Evolutionary conservation across 441 rosid genomes (phyloP).

Genomic region (Gossypium gossypioides): DNA sequence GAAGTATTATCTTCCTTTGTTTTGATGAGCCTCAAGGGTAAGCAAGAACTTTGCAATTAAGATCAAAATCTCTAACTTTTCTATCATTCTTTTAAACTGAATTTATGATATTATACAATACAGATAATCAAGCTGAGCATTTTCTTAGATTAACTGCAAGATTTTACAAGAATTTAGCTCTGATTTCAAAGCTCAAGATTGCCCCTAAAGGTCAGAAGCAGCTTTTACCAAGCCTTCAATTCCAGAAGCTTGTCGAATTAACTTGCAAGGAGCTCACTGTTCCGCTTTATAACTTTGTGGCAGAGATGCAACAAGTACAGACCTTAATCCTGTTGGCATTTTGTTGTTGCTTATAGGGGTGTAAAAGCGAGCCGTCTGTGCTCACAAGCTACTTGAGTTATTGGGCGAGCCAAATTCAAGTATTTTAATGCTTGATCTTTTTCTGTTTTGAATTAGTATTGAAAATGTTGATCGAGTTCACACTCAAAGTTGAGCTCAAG

Average conservation of each 20-base stretch:
- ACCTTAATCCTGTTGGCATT: background rate
- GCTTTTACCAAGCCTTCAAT: slow-evolving; percentile 47
- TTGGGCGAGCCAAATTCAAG: background rate
- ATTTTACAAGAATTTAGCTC: slow-evolving; percentile 75
- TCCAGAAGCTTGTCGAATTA: slow-evolving; percentile 66
- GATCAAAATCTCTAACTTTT: background rate
- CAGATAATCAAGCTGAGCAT: slow-evolving; percentile 67
- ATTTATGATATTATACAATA: slow-evolving; percentile 18
- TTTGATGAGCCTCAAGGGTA: slow-evolving; percentile 60
- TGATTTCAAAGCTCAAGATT: slow-evolving; percentile 55
- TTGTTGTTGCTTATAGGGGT: background rate
- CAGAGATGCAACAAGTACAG: slow-evolving; percentile 54
- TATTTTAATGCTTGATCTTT: too few relatives aligned
- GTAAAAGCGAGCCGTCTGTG: background rate
- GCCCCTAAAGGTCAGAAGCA: slow-evolving; percentile 75
- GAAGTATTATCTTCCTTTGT: slow-evolving; percentile 57
- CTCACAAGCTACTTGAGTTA: background rate
- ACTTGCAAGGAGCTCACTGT: slow-evolving; percentile 65
- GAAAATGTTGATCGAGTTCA: background rate
- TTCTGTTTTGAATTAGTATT: background rate
- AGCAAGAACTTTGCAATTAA: slow-evolving; percentile 16
- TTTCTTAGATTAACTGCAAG: slow-evolving; percentile 46
- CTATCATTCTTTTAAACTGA: background rate
- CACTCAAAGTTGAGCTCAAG: background rate
- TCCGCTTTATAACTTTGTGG: slow-evolving; percentile 62